phyloP scores from a whole-genome alignment of 306 rosid species.

The Fragaria ananassa region DNA sequence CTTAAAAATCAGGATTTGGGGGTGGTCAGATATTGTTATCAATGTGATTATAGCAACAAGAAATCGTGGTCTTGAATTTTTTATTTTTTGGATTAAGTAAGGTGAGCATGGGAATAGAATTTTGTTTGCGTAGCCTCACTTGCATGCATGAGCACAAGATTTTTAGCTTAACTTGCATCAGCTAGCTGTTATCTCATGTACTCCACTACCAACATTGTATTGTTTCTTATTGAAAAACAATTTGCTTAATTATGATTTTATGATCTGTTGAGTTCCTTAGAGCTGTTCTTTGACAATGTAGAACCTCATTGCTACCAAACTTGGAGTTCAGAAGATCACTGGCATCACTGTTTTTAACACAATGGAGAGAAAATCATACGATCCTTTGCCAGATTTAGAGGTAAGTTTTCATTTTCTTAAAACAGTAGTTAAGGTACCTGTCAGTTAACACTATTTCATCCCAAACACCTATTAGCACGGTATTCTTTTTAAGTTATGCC shows the following conservation, averaged over 20 bases:
- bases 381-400: conserved; percentile 87
- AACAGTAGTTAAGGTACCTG: background rate
- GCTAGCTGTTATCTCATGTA: background rate
- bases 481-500: background rate
- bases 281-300: conserved; percentile 36
- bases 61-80: background rate
- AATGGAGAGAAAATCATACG: conserved; percentile 64
- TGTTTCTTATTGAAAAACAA: background rate
- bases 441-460: background rate
- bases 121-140: background rate
- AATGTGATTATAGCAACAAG: no score
- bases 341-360: conserved; percentile 76
- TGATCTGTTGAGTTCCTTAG: conserved; percentile 2
- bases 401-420: conserved; percentile 35
- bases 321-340: conserved; percentile 87
- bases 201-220: background rate
- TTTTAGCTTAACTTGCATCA: background rate
- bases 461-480: background rate
- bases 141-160: background rate
- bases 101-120: background rate
- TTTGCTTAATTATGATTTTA: background rate
- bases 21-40: no score
- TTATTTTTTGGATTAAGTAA: background rate
- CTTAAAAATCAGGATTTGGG: no score
- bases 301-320: conserved; percentile 89